Evolutionary conservation across 2,329 filamentous ascomycete genomes (phyloP).

Genomic region (Triangularia setosa): DNA sequence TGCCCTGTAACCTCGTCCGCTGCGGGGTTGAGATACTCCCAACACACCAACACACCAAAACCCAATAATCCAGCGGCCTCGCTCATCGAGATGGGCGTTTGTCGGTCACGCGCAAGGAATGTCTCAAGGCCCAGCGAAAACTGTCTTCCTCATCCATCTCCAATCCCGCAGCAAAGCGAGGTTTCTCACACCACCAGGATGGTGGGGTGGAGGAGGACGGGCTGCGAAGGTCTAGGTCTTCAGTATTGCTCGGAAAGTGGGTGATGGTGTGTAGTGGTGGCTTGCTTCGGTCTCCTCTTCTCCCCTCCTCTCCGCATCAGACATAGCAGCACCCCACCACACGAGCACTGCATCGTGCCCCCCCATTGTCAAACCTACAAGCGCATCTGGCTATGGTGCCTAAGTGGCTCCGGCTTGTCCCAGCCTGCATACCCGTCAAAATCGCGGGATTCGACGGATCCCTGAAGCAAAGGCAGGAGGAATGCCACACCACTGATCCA

Average conservation of each 20-base stretch:
- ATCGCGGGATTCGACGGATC: constrained; percentile 12
- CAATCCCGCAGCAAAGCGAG: background rate
- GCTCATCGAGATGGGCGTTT: background rate
- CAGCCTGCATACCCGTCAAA: constrained; percentile 24
- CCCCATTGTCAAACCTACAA: background rate
- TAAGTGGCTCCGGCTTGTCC: constrained; percentile 5
- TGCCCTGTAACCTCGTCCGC: background rate
- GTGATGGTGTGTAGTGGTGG: background rate
- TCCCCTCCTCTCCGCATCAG: background rate
- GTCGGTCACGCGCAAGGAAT: constrained; percentile 1
- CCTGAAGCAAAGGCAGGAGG: constrained; percentile 17
- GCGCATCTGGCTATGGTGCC: constrained; percentile 1
- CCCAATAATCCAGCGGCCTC: background rate
- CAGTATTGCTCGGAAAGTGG: background rate
- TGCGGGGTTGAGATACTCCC: background rate
- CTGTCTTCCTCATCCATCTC: background rate
- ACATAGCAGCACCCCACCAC: background rate
- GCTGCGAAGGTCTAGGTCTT: background rate
- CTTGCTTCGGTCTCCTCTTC: background rate
- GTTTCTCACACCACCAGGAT: background rate
- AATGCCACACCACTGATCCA: constrained; percentile 24
- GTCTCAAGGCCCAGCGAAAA: constrained; percentile 1
- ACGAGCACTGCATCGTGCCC: background rate
- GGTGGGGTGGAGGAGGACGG: background rate
- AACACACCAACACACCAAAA: background rate